Base-by-base conservation (phyloP, 768 basidiomycete genomes). In the Calocera viscosa region DNA sequence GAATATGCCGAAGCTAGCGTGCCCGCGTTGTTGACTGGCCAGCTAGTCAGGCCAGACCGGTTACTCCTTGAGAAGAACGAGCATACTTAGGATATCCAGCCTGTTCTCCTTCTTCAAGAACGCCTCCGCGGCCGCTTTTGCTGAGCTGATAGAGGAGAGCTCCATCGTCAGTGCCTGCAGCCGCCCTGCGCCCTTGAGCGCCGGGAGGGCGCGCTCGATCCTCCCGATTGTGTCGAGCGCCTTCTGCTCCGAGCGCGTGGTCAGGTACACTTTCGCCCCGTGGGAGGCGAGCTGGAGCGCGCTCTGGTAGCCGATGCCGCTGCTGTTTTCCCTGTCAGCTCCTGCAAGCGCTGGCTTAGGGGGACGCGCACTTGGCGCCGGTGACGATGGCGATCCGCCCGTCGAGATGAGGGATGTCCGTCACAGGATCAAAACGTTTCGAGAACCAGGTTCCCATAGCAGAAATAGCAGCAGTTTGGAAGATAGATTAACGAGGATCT, bases 1-100 rank as follows among this genome's bases (percentile, higher is more conserved):
- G 69, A 67, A 64, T 70, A 72, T 17, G 71, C 70, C 65, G 67
- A 69, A 0, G 71, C 71, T 68, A 72, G 70, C 16, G 71, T 41
- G 1, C 69, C 68, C 32, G 68, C 11, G 30, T 34, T 22, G 22
- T 24, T 22, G n/a, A 40, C 22, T 43, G 12, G 2, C 1, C 49
- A 1, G n/a, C n/a, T n/a, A n/a, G n/a, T n/a, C n/a, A n/a, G n/a
- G n/a, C n/a, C n/a, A n/a, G n/a, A n/a, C n/a, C n/a, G n/a, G n/a
- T n/a, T n/a, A n/a, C n/a, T n/a, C 19, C 28, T 1, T 0, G n/a
- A 1, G 30, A 38, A 30, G 5, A 32, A 68, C 17, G 41, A 1
- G 14, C 26, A 5, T 17, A 64, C 67, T 64, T 16, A 72, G 30
- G 24, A 72, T 72, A 63, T 72, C 71, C 12, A 72, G 63, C 10